These are phyloP conservation scores for Orbilia quercus DNA, from an alignment of 2,329 filamentous ascomycete genomes.

Conservation along the genomic window DNA sequence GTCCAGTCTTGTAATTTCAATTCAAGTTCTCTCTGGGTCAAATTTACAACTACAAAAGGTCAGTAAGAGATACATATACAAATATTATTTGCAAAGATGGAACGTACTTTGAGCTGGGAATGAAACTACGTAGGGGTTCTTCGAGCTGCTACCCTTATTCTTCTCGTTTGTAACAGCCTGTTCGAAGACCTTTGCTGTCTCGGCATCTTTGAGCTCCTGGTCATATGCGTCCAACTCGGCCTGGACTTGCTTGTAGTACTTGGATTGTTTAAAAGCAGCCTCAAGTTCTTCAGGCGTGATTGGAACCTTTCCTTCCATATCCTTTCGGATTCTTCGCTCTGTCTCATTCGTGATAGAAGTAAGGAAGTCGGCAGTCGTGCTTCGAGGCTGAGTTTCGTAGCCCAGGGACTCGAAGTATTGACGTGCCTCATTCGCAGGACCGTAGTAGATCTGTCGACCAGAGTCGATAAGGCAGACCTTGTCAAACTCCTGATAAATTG, in stretches of 20 bases:
- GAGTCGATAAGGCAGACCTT: constrained; percentile 82
- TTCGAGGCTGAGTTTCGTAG: constrained; percentile 68
- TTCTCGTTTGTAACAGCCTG: constrained; percentile 74
- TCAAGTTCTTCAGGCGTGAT: constrained; percentile 77
- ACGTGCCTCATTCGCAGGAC: constrained; percentile 71
- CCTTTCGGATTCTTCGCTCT: constrained; percentile 74
- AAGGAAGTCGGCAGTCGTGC: constrained; percentile 81
- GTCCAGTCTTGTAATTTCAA: constrained; percentile 79
- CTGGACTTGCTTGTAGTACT: constrained; percentile 71
- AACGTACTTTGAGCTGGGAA: constrained; percentile 77
- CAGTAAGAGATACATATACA: no score
- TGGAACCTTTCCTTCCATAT: constrained; percentile 74
- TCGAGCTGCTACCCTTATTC: constrained; percentile 74
- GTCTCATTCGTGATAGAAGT: constrained; percentile 79
- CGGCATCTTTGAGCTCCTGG: constrained; percentile 68
- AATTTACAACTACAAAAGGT: constrained; percentile 45
- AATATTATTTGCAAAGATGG: no score
- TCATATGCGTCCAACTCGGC: constrained; percentile 73
- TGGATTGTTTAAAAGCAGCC: constrained; percentile 73
- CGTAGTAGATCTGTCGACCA: constrained; percentile 76
- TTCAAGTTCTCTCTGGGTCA: constrained; percentile 79
- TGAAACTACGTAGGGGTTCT: constrained; percentile 80
- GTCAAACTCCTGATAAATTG: constrained; percentile 79
- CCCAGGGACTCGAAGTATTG: constrained; percentile 76
- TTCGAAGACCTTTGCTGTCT: constrained; percentile 74